A percentile compares a stretch with the other conserved stretches of the same genome.
Evolutionary conservation across 2,329 filamentous ascomycete genomes (phyloP).

Genomic region (Cercospora zeae-maydis): DNA sequence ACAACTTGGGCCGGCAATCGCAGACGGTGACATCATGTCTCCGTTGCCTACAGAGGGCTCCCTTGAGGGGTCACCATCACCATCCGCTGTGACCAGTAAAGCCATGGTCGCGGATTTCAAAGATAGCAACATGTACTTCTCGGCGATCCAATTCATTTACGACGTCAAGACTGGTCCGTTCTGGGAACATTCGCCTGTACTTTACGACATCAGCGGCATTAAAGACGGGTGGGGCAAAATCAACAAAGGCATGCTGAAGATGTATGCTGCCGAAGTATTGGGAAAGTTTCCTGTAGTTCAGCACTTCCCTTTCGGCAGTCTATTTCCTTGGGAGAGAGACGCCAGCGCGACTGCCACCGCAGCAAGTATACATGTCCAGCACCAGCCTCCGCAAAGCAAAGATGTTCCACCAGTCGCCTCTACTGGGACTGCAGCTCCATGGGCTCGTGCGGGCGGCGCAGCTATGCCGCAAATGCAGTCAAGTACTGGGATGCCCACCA

Average conservation of each 20-base stretch:
- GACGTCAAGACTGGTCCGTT: conserved; percentile 96
- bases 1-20: conserved; percentile 76
- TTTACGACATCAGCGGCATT: conserved; percentile 92
- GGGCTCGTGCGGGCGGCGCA: conserved; percentile 24
- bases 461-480: conserved; percentile 26
- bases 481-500: conserved; percentile 31
- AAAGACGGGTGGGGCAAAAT: conserved; percentile 93
- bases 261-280: conserved; percentile 96
- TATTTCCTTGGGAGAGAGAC: conserved; percentile 49
- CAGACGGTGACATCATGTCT: conserved; percentile 45
- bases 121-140: conserved; percentile 72
- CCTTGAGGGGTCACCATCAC: conserved; percentile 62
- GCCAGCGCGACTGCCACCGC: conserved; percentile 36
- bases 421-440: conserved; percentile 30
- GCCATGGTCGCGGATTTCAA: conserved; percentile 42
- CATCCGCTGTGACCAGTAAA: conserved; percentile 58
- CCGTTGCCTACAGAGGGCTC: conserved; percentile 76
- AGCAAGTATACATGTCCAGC: conserved; percentile 29
- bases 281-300: conserved; percentile 98
- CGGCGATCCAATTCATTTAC: conserved; percentile 92
- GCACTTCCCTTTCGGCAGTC: conserved; percentile 63
- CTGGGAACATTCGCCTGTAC: conserved; percentile 87
- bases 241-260: conserved; percentile 96
- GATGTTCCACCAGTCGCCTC: conserved; percentile 22
- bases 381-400: conserved; percentile 31